Evolutionary conservation across 495 filamentous ascomycete genomes (phyloP), one percentile per base, ranked within the genome.

Genomic region (Pyrenopolyporus hunteri): DNA sequence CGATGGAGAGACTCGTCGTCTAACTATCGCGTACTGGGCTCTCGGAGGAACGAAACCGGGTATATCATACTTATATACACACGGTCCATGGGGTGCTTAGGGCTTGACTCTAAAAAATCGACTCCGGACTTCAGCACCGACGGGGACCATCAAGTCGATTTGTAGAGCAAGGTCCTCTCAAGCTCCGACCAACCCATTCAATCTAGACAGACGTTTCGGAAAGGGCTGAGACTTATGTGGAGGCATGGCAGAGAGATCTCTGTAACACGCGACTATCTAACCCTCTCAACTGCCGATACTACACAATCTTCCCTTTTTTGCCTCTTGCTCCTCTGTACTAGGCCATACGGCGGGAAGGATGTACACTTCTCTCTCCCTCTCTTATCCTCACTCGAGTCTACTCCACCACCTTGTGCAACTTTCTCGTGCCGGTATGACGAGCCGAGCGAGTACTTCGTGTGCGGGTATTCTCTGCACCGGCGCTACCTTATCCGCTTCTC

Each of bases 251-350:
- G 19, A 60, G 36, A 59, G 63, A 65, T 65, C 63, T 65, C 63
- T 60, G 63, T 65, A 65, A 51, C 56, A 65, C 63, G 63, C 56
- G 56, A 65, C 63, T 65, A 65, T 60, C 63, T 59, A 23, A 8
- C 25, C 46, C 50, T 57, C 43, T 40, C 63, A 65, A 65, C 63
- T 65, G 63, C 63, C 63, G 63, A 60, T 53, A 60, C 51, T 60
- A 59, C 63, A 59, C 56, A 57, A 48, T 65, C 23, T 35, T 64
- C 54, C 56, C 57, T 39, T 65, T 65, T 65, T 60, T 64, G 62
- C 55, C 63, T 60, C 56, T 46, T 50, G 32, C 62, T 50, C 37
- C 44, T 59, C 47, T 65, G 63, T 65, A 14, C 46, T 57, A 65
- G 50, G 63, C 46, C 37, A 57, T 57, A 65, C 51, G 25, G 45